Conservation (phyloP, 2,329 filamentous ascomycete genomes). For the Davidsoniella neocaledoniae region DNA sequence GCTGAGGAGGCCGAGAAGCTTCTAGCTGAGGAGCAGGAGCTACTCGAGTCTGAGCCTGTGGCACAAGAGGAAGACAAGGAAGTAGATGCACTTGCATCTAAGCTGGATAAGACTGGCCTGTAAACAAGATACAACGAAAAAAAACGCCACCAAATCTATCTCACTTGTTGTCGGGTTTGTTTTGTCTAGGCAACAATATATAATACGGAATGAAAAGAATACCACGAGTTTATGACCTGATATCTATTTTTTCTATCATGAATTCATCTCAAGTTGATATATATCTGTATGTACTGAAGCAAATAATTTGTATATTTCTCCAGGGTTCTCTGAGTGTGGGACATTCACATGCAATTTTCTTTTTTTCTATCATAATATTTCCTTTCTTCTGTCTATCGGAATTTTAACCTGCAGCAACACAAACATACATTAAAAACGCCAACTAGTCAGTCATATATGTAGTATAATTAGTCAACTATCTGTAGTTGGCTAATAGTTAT, state of each 20-base stretch:
- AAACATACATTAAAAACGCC: too few species aligned
- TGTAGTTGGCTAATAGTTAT: too few species aligned
- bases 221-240: conserved; percentile 8
- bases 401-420: neutral
- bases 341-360: too few species aligned
- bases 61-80: conserved; percentile 54
- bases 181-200: neutral
- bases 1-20: conserved; percentile 54
- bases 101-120: conserved; percentile 53
- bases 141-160: conserved; percentile 1
- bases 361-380: neutral
- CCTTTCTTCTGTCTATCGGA: neutral
- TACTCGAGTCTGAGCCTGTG: conserved; percentile 58
- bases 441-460: too few species aligned
- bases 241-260: too few species aligned
- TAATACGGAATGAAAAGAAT: conserved; percentile 8
- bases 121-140: conserved; percentile 17
- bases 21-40: conserved; percentile 47
- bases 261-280: too few species aligned
- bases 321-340: too few species aligned
- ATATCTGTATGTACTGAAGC: too few species aligned
- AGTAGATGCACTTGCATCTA: conserved; percentile 64
- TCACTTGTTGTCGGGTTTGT: conserved; percentile 9
- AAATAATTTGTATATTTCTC: too few species aligned
- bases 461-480: too few species aligned